Conservation (phyloP, 768 basidiomycete genomes). For the Boletus reticuloceps region DNA sequence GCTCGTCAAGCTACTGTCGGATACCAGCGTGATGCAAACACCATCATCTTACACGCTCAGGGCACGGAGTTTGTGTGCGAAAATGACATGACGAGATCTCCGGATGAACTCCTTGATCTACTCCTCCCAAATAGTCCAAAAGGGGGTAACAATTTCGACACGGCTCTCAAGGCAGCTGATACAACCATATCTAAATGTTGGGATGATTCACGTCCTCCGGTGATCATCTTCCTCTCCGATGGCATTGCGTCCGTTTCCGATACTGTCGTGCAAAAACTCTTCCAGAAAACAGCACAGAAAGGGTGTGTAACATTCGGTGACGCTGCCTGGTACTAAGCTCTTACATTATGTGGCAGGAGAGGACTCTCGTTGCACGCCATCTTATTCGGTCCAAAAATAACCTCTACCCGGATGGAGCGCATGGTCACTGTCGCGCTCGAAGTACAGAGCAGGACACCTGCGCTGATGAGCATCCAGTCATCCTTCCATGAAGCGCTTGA, state of each 20-base stretch:
- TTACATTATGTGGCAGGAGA: slow-evolving; percentile 34
- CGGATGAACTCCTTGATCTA: slow-evolving; percentile 41
- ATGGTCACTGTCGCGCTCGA: slow-evolving; percentile 52
- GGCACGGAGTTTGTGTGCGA: slow-evolving; percentile 24
- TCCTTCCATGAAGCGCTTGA: slow-evolving; percentile 50
- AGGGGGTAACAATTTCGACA: slow-evolving; percentile 43
- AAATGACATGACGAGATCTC: slow-evolving; percentile 44
- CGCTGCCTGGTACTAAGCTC: not conserved
- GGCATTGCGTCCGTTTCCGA: slow-evolving; percentile 43
- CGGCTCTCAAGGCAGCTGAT: slow-evolving; percentile 39
- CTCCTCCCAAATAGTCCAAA: slow-evolving; percentile 34
- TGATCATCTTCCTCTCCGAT: slow-evolving; percentile 58
- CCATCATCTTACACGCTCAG: slow-evolving; percentile 46
- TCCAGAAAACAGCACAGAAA: slow-evolving; percentile 34
- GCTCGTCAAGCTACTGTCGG: slow-evolving; percentile 42
- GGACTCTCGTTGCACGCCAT: slow-evolving; percentile 58
- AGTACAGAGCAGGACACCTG: slow-evolving; percentile 37
- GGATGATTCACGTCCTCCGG: slow-evolving; percentile 45
- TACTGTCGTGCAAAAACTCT: slow-evolving; percentile 33
- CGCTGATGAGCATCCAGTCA: slow-evolving; percentile 34
- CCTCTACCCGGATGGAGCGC: slow-evolving; percentile 29
- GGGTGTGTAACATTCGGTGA: slow-evolving; percentile 34
- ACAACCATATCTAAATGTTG: slow-evolving; percentile 40
- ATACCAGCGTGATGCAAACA: slow-evolving; percentile 50
- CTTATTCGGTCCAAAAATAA: slow-evolving; percentile 43